These are phyloP conservation scores for Botrytis byssoidea DNA, from an alignment of 2,329 filamentous ascomycete genomes.

Conservation along the genomic window DNA sequence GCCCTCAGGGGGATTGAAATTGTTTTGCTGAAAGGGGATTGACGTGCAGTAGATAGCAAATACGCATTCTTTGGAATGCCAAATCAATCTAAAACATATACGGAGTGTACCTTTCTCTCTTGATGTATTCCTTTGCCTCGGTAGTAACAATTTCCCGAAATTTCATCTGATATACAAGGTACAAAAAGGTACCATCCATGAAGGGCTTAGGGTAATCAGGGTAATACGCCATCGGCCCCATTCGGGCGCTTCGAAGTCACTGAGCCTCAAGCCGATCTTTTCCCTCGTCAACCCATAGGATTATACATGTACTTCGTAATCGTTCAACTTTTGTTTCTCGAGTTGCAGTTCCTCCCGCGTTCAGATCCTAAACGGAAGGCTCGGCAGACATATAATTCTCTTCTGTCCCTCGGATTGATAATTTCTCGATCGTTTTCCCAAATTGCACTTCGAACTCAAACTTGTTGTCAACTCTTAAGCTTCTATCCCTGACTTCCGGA, in stretches of 20 bases:
- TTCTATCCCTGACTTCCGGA: neutral
- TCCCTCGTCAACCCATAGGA: neutral
- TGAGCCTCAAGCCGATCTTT: conserved; percentile 12
- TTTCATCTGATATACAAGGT: conserved; percentile 6
- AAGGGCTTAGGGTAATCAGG: conserved; percentile 1
- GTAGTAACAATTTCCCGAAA: neutral
- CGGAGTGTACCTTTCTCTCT: neutral
- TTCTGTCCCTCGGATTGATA: neutral
- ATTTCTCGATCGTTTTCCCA: neutral
- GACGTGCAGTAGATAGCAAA: neutral
- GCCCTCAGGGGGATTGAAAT: neutral
- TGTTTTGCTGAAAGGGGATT: neutral
- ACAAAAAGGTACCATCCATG: conserved; percentile 6
- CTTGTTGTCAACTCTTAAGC: neutral
- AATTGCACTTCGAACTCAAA: neutral
- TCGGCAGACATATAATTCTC: neutral
- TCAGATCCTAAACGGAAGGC: neutral
- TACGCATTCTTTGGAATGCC: neutral
- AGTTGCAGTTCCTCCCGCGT: neutral
- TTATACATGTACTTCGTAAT: neutral
- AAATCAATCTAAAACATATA: neutral
- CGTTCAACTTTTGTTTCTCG: neutral
- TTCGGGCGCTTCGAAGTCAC: conserved; percentile 11
- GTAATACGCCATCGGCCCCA: conserved; percentile 4
- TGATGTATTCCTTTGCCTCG: neutral